Base-by-base conservation (phyloP, 2,329 filamentous ascomycete genomes). In the Plectosphaerella cucumerina region DNA sequence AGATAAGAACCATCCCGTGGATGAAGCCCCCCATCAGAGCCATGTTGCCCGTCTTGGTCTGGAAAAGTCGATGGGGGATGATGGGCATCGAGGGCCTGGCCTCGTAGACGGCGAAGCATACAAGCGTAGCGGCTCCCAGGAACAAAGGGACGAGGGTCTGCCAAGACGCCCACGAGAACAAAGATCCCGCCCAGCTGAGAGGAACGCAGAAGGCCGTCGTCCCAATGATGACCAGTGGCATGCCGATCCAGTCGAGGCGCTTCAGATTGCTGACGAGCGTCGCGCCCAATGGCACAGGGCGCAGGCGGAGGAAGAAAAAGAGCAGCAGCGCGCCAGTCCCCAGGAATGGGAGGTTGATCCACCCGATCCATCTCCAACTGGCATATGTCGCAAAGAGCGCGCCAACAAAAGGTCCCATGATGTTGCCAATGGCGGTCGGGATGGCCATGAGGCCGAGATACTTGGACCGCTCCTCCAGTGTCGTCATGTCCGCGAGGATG, bases 401-500 rank as follows among this genome's bases (percentile, higher is more conserved):
- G 15, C 64, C 64, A 3, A 65, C 22, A 18, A 58, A 50, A 2
- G 65, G 64, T 1, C 65, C 62, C 2, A 55, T 10, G 11, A 63
- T 44, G 14, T 35, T 55, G 3, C 61, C 62, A 1, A 50, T 31
- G 0, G 61, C 57, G 8, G 54, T 59, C 11, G 61, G 55, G 1
- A 66, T 31, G 4, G 58, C 46, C 39, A 64, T 41, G 14, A 65
- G 20, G 15, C 57, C 64, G 10, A 65, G 47, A 37, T 60, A 68
- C 2, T 55, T 26, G 2, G 62, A 44, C 1, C 68, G 60, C 34
- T 69, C 65, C 18, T 64, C 54, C 10, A 70, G 57, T 0, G 59
- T 65, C 1, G 64, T 66, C 44, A 72, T 63, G 46, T 72, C 68
- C 0, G 62, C 62, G 11, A 69, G 52, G n/a, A 70, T 63, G 22